Evolutionary conservation across 2,329 filamentous ascomycete species (phyloP).

Genomic region (Ophioceras dolichostomum): DNA sequence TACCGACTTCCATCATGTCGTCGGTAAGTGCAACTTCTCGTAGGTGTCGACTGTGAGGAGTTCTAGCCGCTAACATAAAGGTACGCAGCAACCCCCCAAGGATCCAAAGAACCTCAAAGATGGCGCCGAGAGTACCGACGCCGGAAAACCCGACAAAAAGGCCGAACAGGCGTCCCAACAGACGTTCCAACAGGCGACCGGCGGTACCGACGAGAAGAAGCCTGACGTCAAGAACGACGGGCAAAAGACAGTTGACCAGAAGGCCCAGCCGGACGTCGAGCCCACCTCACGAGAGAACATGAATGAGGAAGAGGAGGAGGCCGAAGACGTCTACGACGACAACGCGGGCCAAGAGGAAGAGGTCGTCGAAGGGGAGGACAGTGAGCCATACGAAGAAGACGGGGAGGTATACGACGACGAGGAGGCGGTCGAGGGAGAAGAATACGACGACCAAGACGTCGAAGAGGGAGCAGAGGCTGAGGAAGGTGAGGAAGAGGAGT

Average conservation of each 20-base stretch:
- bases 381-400: constrained; percentile 9
- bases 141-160: constrained; percentile 1
- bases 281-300: neutral
- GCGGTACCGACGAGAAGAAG: constrained; percentile 3
- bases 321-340: constrained; percentile 5
- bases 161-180: neutral
- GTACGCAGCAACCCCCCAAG: neutral
- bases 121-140: no score
- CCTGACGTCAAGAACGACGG: constrained; percentile 1
- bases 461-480: constrained; percentile 7
- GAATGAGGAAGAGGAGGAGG: neutral
- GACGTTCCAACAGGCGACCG: no score
- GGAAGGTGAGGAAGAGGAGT: constrained; percentile 7
- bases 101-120: neutral
- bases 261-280: constrained; percentile 3
- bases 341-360: constrained; percentile 1
- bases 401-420: constrained; percentile 2
- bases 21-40: neutral
- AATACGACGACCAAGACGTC: constrained; percentile 11
- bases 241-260: constrained; percentile 5
- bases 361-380: constrained; percentile 4
- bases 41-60: neutral
- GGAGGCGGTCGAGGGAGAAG: constrained; percentile 11
- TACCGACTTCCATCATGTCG: neutral
- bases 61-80: neutral